Base-by-base conservation (phyloP, 164 flowering plant species). In the Warburgia ugandensis region DNA sequence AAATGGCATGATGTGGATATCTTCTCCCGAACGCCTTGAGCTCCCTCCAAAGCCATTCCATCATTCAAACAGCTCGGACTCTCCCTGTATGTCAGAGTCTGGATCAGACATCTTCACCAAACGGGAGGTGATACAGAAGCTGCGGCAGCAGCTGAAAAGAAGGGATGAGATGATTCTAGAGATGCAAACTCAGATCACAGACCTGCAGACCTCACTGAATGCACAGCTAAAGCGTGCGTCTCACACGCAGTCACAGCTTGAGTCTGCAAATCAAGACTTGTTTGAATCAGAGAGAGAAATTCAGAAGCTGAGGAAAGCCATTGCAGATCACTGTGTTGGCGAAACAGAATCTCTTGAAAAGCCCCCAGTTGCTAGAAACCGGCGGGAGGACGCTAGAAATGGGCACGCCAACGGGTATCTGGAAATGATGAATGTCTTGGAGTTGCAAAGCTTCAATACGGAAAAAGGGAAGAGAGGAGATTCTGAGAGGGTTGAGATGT, bases 151-250 rank as follows among this genome's bases (percentile, higher is more conserved):
- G 61, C 52, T 91, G 60, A 91, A 87, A 77, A 79, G 77, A 68
- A 73, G 98, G 54, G 98, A 91, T 58, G 98, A 91, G 4, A 87
- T 81, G 98, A 85, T 87, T 28, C 47, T 87, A 39, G 98, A 91
- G 59, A 91, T 91, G 95, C 98, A 91, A 58, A 86, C 88, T 61
- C 98, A 83, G 67, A 84, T 91, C 47, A 52, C 73, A 13, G 90
- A 81, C 41, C 60, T 84, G 63, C 89, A 83, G 69, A 79, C 55
- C 69, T 77, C 91, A 5, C 75, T 84, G 11, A 62, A 54, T 29
- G 46, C 71, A 28, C 92, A 81, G 58, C 6, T 73, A 33, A 61
- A 77, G 4, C 85, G 72, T 62, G 68, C 86, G 27, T 21, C 74
- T 29, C 77, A 78, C 54, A 55, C 84, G 65, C 95, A 80, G 58